Conservation (phyloP, 192 early-diverging fungal genomes). For the Spizellomyces sp. region DNA sequence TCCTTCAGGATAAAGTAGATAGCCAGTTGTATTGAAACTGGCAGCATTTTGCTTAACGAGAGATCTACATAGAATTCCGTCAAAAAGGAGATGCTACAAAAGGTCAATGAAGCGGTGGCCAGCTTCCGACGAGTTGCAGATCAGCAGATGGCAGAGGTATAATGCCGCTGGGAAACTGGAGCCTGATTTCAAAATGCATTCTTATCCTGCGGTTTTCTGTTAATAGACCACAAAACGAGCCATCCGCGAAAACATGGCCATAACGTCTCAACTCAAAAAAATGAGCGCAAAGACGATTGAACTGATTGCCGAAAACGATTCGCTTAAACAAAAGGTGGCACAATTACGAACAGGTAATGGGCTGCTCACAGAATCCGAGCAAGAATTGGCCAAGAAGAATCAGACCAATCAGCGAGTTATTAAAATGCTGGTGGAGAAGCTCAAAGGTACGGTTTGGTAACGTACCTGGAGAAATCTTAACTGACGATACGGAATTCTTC, state of each 20-base stretch:
- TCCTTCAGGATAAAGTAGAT: conserved; percentile 60
- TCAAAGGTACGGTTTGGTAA: conserved; percentile 41
- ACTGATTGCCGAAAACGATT: conserved; percentile 58
- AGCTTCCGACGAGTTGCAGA: conserved; percentile 60
- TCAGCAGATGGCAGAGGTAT: conserved; percentile 64
- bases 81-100: conserved; percentile 64
- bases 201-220: no score
- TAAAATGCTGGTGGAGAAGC: conserved; percentile 58
- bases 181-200: no score
- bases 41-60: neutral
- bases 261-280: conserved; percentile 61
- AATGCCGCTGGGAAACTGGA: neutral
- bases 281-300: conserved; percentile 55
- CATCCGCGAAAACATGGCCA: conserved; percentile 64
- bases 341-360: conserved; percentile 49
- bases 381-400: conserved; percentile 59
- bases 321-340: conserved; percentile 41
- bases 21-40: neutral
- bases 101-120: conserved; percentile 62
- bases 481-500: neutral
- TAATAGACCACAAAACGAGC: conserved; percentile 61
- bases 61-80: conserved; percentile 41
- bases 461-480: neutral
- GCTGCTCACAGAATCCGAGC: conserved; percentile 52
- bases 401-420: conserved; percentile 59